Percentiles rank a stretch among this genome's conserved stretches.
Conservation (phyloP, 2,329 filamentous ascomycete genomes). For the Verticillium albo-atrum region DNA sequence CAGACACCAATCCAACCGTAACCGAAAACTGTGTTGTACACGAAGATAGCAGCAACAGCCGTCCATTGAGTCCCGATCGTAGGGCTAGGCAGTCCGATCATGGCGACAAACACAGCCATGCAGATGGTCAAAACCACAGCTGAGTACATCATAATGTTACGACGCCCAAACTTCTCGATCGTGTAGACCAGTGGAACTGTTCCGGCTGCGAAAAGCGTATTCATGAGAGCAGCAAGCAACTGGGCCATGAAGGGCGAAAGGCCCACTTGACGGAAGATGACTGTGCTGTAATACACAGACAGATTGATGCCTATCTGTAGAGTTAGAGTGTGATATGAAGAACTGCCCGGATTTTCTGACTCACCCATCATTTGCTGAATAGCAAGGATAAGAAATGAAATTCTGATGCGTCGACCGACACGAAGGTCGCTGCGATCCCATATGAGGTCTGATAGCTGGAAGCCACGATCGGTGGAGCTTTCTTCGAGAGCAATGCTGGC, state of each 20-base stretch:
- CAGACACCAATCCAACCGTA: conserved; percentile 10
- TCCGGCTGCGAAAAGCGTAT: conserved; percentile 7
- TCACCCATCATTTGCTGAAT: conserved; percentile 5
- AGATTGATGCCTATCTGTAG: conserved; percentile 2
- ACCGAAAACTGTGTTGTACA: conserved; percentile 10
- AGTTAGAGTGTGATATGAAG: not conserved
- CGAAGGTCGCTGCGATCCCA: conserved; percentile 2
- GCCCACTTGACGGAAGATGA: conserved; percentile 2
- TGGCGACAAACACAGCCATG: conserved; percentile 6
- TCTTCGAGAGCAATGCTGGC: conserved; percentile 7
- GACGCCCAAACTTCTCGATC: conserved; percentile 7
- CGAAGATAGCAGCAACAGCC: conserved; percentile 7
- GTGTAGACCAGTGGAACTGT: conserved; percentile 5
- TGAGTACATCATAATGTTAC: conserved; percentile 8
- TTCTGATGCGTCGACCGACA: conserved; percentile 1
- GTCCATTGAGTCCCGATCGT: conserved; percentile 8
- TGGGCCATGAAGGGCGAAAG: conserved; percentile 4
- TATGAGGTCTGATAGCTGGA: conserved; percentile 2
- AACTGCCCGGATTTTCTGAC: not conserved
- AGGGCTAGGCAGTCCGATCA: conserved; percentile 6
- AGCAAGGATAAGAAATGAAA: conserved; percentile 3
- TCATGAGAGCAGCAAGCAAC: conserved; percentile 9
- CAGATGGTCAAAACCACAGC: conserved; percentile 7
- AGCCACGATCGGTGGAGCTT: conserved; percentile 3
- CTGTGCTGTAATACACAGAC: conserved; percentile 3